Base-by-base conservation (phyloP, 2,329 filamentous ascomycete genomes). In the Xylariaceae sp. region DNA sequence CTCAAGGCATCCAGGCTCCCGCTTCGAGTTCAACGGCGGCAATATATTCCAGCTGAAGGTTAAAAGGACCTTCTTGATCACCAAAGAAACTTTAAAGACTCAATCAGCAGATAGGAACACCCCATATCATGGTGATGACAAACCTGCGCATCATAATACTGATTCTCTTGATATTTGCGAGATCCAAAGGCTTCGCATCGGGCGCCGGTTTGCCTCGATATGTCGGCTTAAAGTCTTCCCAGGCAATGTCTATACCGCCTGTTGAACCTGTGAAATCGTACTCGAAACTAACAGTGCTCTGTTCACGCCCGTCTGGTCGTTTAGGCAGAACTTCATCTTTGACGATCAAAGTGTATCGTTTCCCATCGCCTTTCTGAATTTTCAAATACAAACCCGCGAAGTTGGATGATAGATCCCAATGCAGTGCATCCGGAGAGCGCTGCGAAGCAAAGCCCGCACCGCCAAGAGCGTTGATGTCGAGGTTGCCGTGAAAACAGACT, bases 391-490 rank as follows among this genome's bases (percentile, higher is more conserved):
- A 70, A 2, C 87, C 88, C 42, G 82, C 77, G 60, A 84, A 87
- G 11, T 60, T 64, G 1, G 78, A 38, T 14, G 34, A 79, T 7
- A 94, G 70, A 61, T 94, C 80, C 79, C 87, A 88, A 19, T 71
- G 71, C 13, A 76, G 70, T 38, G 78, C 71, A 7, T 83, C 81
- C 38, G 75, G 77, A 5, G 86, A 90, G 43, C 86, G 81, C 66
- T 93, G 90, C 5, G 86, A 89, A 10, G 89, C 89, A 65, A 95
- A 94, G 5, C 90, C 90, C 1, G 90, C 89, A 31, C 88, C 89
- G 22, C 89, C 89, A 0, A 94, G 81, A 0, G 88, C 83, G 48
- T 78, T 79, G 57, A 86, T 90, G 70, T 94, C 89, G 17, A 94
- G 77, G 19, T 75, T 75, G 2, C 90, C 89, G 57, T 81, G 72